These are phyloP conservation scores for Heterobasidion annosum DNA, from an alignment of 1,284 basidiomycete genomes.

Conservation along the genomic window DNA sequence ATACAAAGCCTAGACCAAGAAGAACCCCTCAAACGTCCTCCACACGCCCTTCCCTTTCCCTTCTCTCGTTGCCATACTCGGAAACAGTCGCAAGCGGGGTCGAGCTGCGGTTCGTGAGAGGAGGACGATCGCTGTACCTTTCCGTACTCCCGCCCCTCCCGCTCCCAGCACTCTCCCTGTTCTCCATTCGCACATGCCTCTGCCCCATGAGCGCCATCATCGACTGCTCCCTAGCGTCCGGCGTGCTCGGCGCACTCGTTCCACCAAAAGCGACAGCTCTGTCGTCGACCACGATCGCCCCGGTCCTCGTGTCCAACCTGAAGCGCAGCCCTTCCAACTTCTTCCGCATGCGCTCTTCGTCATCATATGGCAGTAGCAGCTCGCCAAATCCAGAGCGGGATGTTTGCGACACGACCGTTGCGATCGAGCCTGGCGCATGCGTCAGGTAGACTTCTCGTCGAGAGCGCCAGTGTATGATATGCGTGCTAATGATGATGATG, in stretches of 20 bases:
- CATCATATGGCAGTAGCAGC: conserved; percentile 51
- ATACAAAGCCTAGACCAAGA: neutral
- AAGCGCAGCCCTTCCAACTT: conserved; percentile 49
- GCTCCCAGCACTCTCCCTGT: neutral
- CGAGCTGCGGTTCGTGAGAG: neutral
- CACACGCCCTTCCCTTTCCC: neutral
- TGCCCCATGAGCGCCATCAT: conserved; percentile 28
- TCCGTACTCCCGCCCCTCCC: neutral
- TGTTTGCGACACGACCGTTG: conserved; percentile 43
- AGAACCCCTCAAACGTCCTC: neutral
- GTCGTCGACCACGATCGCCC: conserved; percentile 51
- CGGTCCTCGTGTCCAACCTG: conserved; percentile 46
- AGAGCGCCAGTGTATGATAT: conserved; percentile 34
- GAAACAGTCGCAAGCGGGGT: neutral
- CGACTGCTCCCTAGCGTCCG: conserved; percentile 24
- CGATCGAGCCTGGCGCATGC: conserved; percentile 51
- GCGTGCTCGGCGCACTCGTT: neutral
- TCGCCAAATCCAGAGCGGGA: conserved; percentile 54
- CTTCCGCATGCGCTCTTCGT: conserved; percentile 28
- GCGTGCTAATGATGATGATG: conserved; percentile 32
- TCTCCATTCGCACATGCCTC: neutral
- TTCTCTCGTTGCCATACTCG: neutral
- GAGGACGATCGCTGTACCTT: neutral
- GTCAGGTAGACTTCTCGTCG: conserved; percentile 44
- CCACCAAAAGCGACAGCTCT: conserved; percentile 2